Conservation (phyloP, 2,329 filamentous ascomycete species). For the Colletotrichum neosansevieriae region DNA sequence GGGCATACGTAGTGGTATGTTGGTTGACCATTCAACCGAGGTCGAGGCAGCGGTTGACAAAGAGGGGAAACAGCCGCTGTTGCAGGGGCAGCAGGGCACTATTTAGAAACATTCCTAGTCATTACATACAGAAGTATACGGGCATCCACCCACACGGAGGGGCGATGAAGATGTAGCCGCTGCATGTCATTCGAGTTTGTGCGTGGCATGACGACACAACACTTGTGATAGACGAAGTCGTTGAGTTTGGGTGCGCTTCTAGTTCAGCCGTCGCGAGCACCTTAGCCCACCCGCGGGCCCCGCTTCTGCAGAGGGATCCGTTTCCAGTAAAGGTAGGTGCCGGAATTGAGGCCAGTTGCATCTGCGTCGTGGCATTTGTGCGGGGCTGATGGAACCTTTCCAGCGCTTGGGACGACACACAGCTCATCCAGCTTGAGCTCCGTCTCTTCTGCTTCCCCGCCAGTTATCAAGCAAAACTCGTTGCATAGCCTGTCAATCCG, state of each 20-base stretch:
- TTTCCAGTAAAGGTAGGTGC: conserved; percentile 32
- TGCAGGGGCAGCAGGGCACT: conserved; percentile 11
- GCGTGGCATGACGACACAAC: conserved; percentile 34
- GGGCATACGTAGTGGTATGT: not conserved
- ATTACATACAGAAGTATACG: conserved; percentile 5
- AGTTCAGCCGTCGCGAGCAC: not conserved
- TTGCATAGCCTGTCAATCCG: conserved; percentile 30
- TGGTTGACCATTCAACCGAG: not conserved
- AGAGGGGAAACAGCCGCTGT: conserved; percentile 26
- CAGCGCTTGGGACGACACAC: conserved; percentile 17
- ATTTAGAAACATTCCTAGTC: conserved; percentile 21
- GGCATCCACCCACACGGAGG: conserved; percentile 15
- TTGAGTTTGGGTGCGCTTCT: conserved; percentile 17
- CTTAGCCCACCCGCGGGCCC: conserved; percentile 14
- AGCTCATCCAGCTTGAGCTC: not conserved
- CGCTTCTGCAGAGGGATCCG: conserved; percentile 33
- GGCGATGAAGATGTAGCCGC: conserved; percentile 30
- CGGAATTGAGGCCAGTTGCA: conserved; percentile 35
- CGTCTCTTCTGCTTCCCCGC: conserved; percentile 6
- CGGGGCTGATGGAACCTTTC: conserved; percentile 27
- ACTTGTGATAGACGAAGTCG: conserved; percentile 20
- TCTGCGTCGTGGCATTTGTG: conserved; percentile 28
- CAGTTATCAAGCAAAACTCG: conserved; percentile 1
- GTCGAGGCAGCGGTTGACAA: not conserved
- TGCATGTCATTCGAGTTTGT: conserved; percentile 39